These are phyloP conservation scores for Parastagonospora nodorum DNA, from an alignment of 2,329 filamentous ascomycete genomes.

Conservation along the genomic window DNA sequence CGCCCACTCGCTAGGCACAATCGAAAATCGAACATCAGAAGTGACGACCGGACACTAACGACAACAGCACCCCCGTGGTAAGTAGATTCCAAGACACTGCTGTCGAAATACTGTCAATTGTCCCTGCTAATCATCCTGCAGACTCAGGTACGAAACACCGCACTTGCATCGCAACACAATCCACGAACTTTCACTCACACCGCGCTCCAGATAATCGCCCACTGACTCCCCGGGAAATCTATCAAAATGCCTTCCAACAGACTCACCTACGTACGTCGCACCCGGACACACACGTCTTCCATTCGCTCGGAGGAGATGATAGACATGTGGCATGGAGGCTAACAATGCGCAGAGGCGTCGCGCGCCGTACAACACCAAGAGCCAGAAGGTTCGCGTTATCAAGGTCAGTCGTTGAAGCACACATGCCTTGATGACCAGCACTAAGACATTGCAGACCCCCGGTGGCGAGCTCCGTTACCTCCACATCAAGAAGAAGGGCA, in stretches of 20 bases:
- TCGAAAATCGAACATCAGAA: constrained; percentile 1
- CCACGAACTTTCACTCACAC: constrained; percentile 31
- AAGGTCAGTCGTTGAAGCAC: constrained; percentile 21
- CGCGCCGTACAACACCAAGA: constrained; percentile 89
- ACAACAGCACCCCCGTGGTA: constrained; percentile 43
- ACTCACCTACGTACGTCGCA: constrained; percentile 61
- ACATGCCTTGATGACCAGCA: neutral
- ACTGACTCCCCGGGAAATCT: constrained; percentile 45
- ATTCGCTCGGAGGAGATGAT: neutral
- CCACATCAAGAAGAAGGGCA: constrained; percentile 99
- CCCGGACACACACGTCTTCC: constrained; percentile 7
- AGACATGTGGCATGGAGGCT: constrained; percentile 20
- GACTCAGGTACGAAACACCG: constrained; percentile 34
- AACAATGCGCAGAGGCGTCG: constrained; percentile 57
- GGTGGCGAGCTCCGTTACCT: constrained; percentile 94
- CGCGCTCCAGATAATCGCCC: constrained; percentile 31
- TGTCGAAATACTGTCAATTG: constrained; percentile 7
- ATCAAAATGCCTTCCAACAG: constrained; percentile 59
- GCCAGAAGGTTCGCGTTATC: constrained; percentile 83
- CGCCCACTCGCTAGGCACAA: neutral
- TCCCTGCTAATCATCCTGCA: constrained; percentile 15
- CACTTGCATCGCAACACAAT: constrained; percentile 2
- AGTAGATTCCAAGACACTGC: constrained; percentile 24
- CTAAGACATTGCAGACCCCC: constrained; percentile 72
- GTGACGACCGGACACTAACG: constrained; percentile 16